phyloP scores from a whole-genome alignment of 2,329 filamentous ascomycete genomes.

The Colletotrichum camelliae region DNA sequence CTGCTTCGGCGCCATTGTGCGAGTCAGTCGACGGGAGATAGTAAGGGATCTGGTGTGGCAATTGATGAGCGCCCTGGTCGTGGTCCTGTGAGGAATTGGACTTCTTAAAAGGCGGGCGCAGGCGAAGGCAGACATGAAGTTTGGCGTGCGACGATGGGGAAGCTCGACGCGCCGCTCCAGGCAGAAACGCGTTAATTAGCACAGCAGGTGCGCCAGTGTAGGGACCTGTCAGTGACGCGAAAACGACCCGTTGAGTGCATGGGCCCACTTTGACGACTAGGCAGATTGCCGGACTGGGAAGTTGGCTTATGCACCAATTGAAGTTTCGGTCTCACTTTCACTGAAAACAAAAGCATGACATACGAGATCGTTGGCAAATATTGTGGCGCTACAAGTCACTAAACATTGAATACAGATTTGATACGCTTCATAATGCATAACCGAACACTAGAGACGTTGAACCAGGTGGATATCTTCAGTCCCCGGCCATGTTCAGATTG shows the following conservation, averaged over 20 bases:
- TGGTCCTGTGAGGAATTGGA: constrained; percentile 4
- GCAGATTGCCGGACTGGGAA: not conserved
- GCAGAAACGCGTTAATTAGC: constrained; percentile 47
- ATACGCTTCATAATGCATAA: not conserved
- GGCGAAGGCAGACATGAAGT: constrained; percentile 19
- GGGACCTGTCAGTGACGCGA: not conserved
- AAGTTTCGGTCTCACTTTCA: not conserved
- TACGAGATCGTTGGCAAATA: not conserved
- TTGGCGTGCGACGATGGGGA: not conserved
- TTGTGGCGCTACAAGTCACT: not conserved
- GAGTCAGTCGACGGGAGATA: not conserved
- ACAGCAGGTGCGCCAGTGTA: constrained; percentile 20
- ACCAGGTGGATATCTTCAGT: constrained; percentile 21
- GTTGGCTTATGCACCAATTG: not conserved
- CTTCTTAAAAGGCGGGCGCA: not conserved
- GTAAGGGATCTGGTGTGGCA: not conserved
- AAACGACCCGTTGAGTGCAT: not conserved
- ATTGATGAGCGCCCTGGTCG: not conserved
- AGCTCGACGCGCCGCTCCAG: constrained; percentile 41
- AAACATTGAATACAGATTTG: not conserved
- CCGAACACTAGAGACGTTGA: not conserved
- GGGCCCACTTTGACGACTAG: not conserved
- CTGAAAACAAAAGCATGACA: not conserved
- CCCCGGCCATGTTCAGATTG: constrained; percentile 20
- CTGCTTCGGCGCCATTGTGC: constrained; percentile 67